These are phyloP conservation scores for Botryotinia convoluta DNA, from an alignment of 2,329 filamentous ascomycete genomes.

Conservation along the genomic window DNA sequence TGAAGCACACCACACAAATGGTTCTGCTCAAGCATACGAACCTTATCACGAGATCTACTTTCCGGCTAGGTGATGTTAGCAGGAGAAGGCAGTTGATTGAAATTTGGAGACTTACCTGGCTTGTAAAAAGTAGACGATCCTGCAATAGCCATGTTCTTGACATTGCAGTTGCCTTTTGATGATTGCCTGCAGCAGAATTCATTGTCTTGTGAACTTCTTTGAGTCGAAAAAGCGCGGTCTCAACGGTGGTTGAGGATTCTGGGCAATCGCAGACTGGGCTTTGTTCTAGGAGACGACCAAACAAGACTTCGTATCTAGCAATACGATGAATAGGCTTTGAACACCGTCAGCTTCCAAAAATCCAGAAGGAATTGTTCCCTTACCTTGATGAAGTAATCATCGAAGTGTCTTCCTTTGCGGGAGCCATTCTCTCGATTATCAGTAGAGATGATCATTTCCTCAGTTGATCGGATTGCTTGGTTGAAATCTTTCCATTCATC, in stretches of 20 bases:
- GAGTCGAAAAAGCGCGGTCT: constrained; percentile 67
- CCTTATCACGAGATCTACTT: constrained; percentile 58
- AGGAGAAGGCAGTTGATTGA: constrained; percentile 1
- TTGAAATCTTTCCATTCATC: constrained; percentile 78
- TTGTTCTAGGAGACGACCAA: constrained; percentile 76
- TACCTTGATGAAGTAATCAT: constrained; percentile 88
- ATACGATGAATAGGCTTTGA: constrained; percentile 83
- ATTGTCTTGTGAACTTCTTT: constrained; percentile 75
- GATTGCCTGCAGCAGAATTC: constrained; percentile 80
- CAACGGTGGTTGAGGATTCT: constrained; percentile 75
- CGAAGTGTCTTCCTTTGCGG: constrained; percentile 76
- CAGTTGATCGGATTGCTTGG: constrained; percentile 79
- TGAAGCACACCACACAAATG: constrained; percentile 80
- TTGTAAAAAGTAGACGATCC: constrained; percentile 72
- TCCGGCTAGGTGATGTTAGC: constrained; percentile 40
- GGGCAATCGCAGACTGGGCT: constrained; percentile 86
- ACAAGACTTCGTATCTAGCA: constrained; percentile 85
- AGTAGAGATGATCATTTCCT: constrained; percentile 69
- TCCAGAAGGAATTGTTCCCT: background rate
- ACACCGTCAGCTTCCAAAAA: constrained; percentile 17
- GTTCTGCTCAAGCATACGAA: constrained; percentile 77
- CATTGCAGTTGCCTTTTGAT: constrained; percentile 64
- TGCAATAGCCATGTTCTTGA: constrained; percentile 84
- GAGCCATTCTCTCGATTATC: constrained; percentile 60
- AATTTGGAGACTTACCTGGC: constrained; percentile 54